Evolutionary conservation across 2,329 filamentous ascomycete genomes (phyloP).

Genomic region (Pestalotiopsis sp.): DNA sequence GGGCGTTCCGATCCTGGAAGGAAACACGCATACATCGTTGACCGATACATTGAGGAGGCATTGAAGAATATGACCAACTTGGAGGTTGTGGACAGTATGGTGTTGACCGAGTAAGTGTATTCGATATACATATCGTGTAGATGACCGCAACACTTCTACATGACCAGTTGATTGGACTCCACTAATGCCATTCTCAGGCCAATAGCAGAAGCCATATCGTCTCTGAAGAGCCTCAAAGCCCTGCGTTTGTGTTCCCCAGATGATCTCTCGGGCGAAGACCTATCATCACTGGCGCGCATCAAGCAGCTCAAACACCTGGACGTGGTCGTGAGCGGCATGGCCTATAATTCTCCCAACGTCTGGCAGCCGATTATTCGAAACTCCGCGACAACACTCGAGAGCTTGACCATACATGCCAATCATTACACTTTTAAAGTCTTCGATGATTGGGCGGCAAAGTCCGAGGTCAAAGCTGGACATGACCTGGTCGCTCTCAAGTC

Average conservation of each 20-base stretch:
- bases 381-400: constrained; percentile 11
- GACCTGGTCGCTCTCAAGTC: constrained; percentile 3
- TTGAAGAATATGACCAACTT: constrained; percentile 11
- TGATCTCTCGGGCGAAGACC: not conserved
- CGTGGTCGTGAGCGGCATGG: not conserved
- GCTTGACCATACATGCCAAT: not conserved
- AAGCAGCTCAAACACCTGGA: constrained; percentile 10
- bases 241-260: not conserved
- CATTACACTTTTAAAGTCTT: not conserved
- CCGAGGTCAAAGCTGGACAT: not conserved
- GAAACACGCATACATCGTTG: constrained; percentile 13
- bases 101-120: constrained; percentile 10
- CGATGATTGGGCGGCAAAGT: not conserved
- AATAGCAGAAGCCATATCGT: constrained; percentile 8
- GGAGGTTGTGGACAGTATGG: constrained; percentile 3
- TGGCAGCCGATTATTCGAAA: constrained; percentile 5
- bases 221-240: constrained; percentile 11
- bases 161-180: not conserved
- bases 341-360: not conserved
- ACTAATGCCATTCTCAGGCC: not conserved
- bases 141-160: not conserved
- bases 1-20: constrained; percentile 5
- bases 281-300: constrained; percentile 1
- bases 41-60: constrained; percentile 14
- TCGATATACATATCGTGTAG: not conserved